phyloP scores from a whole-genome alignment of 2,329 filamentous ascomycete genomes.

The Lecanicillium sp. region DNA sequence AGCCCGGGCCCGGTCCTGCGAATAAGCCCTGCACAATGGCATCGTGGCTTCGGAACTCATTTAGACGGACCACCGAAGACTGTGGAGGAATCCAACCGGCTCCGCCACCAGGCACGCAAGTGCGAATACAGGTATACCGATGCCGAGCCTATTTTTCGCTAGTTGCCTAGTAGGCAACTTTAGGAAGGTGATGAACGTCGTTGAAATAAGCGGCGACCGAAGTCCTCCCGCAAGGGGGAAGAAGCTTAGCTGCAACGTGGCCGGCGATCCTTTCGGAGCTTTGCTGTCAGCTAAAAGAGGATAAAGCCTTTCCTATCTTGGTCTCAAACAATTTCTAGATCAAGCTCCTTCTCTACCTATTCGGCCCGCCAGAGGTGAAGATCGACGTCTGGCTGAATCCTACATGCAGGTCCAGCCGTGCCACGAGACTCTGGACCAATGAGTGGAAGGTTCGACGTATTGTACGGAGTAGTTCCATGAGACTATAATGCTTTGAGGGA shows the following conservation, averaged over 20 bases:
- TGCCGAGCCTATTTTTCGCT: too few relatives aligned
- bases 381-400: not conserved
- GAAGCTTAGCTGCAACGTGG: constrained; percentile 8
- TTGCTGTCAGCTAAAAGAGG: not conserved
- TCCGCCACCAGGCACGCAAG: not conserved
- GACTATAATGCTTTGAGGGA: not conserved
- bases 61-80: not conserved
- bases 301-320: not conserved
- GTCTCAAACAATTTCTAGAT: not conserved
- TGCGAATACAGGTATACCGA: too few relatives aligned
- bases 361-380: constrained; percentile 7
- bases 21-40: not conserved
- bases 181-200: not conserved
- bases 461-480: not conserved
- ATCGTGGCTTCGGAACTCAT: not conserved
- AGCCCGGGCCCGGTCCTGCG: not conserved
- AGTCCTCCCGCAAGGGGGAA: not conserved
- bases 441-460: too few relatives aligned
- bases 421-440: not conserved
- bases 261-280: not conserved
- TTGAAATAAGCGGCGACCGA: not conserved
- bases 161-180: not conserved
- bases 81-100: not conserved
- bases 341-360: not conserved
- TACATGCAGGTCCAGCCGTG: not conserved